Percentiles rank a stretch among this genome's conserved stretches.
Evolutionary conservation across 352 stramenopile genomes (phyloP).

Genomic region (Aphanomyces astaci): DNA sequence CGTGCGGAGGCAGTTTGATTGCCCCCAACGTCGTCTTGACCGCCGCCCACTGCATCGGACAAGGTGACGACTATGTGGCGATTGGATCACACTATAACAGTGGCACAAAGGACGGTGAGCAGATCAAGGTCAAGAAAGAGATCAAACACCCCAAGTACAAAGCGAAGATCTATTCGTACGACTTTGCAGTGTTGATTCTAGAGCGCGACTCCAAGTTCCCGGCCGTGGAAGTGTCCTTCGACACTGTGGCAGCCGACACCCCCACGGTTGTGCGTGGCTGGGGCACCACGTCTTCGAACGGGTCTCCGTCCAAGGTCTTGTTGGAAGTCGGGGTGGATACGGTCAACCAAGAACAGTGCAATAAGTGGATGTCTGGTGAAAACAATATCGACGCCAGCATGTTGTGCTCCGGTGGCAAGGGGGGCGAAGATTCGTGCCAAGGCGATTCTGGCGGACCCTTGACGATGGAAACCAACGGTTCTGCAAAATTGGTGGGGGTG

Average conservation of each 20-base stretch:
- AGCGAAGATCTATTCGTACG: no score
- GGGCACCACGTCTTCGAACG: conserved; percentile 24
- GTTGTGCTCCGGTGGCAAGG: conserved; percentile 39
- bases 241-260: no score
- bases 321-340: conserved; percentile 37
- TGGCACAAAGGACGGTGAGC: conserved; percentile 38
- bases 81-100: conserved; percentile 48
- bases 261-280: no score
- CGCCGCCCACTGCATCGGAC: conserved; percentile 43
- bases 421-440: conserved; percentile 26
- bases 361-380: conserved; percentile 28
- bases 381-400: conserved; percentile 46
- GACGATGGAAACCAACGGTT: conserved; percentile 7
- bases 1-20: conserved; percentile 57
- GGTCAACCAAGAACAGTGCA: conserved; percentile 38
- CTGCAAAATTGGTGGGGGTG: conserved; percentile 24
- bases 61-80: conserved; percentile 36
- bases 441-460: conserved; percentile 30
- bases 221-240: no score
- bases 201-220: no score
- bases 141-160: conserved; percentile 46
- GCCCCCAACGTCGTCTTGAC: conserved; percentile 54
- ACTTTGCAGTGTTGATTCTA: conserved; percentile 47
- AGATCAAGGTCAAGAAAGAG: conserved; percentile 40
- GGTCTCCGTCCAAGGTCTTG: conserved; percentile 30